phyloP scores from a whole-genome alignment of 192 early-diverging fungal genomes.

The Backusella circina region DNA sequence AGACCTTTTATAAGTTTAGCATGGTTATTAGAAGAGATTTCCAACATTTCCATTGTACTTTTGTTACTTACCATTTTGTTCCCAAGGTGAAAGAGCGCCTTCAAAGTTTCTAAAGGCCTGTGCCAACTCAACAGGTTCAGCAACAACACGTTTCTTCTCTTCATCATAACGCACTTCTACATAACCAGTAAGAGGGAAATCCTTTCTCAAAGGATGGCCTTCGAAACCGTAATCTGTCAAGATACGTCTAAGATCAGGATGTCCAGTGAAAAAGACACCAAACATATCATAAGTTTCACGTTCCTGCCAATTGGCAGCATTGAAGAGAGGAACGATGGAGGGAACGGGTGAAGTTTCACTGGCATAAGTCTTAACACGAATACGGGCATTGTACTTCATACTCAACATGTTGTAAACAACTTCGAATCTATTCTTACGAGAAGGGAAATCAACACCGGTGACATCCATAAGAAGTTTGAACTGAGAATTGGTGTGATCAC shows the following conservation, averaged over 20 bases:
- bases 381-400: slow-evolving; percentile 84
- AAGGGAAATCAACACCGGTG: slow-evolving; percentile 90
- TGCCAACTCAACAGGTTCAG: slow-evolving; percentile 92
- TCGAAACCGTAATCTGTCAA: slow-evolving; percentile 99
- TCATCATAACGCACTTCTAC: slow-evolving; percentile 99
- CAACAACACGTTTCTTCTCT: slow-evolving; percentile 95
- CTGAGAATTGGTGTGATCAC: slow-evolving; percentile 88
- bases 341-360: slow-evolving; percentile 90
- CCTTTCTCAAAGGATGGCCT: slow-evolving; percentile 92
- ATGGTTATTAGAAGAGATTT: neutral
- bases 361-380: slow-evolving; percentile 97
- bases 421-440: slow-evolving; percentile 91
- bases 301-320: slow-evolving; percentile 95
- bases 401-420: slow-evolving; percentile 92
- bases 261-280: slow-evolving; percentile 92
- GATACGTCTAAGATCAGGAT: slow-evolving; percentile 95
- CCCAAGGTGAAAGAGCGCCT: slow-evolving; percentile 90
- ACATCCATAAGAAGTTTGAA: slow-evolving; percentile 92
- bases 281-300: slow-evolving; percentile 99
- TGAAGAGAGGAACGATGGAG: slow-evolving; percentile 75
- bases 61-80: slow-evolving; percentile 60
- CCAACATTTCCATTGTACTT: neutral
- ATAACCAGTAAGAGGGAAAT: slow-evolving; percentile 98
- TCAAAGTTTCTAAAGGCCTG: slow-evolving; percentile 98
- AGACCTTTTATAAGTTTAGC: slow-evolving; percentile 22